Evolutionary conservation across 352 stramenopile species (phyloP), one percentile per base, ranked within the genome.

Genomic region (Phytopythium chamaehyphon): DNA sequence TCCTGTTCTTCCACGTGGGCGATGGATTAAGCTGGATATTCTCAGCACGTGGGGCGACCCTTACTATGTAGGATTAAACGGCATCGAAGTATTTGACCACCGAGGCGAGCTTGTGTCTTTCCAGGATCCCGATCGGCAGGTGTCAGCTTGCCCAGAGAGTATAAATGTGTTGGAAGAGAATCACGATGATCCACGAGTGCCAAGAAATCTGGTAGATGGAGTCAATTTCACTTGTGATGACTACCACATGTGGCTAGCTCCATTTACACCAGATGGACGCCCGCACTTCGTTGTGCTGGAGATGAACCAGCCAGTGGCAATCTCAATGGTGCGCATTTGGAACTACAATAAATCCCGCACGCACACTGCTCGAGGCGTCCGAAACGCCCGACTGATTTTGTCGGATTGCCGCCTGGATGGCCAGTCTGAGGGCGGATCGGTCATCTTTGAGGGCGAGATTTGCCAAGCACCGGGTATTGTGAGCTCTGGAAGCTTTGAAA

Each of bases 301-400:
- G 40, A 54, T 96, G 24, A 59, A 71, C 6, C 19, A 53, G 0
- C 45, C 15, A 2, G 57, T 66, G 0, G 59, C 67, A 9, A 33
- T 97, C 3, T 89, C 84, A 7, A 94, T 96, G 82, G 52, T 97
- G 2, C 78, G 86, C 15, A 51, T 97, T 16, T 97, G 89, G 90
- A 97, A 97, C 59, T 97, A 97, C 67, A 96, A 96, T 62, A 96
- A 96, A 54, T 93, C 78, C 44, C 69, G 89, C 9, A 83, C 84
- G 1, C 81, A 95, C 26, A 95, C 74, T 14, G 87, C 66, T 51
- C 81, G 88, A 22, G 85, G 80, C 1, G 81, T 82, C 39, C 67
- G 74, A 8, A 57, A 74, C 6, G 69, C 83, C n/a, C 67, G 80
- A 7, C 31, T 96, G 1, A 44, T 78, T 18, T 44, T 96, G 0